A percentile compares a stretch with the other conserved stretches of the same genome.
Conservation (phyloP, 2,329 filamentous ascomycete genomes). For the Aureobasidium subglaciale region DNA sequence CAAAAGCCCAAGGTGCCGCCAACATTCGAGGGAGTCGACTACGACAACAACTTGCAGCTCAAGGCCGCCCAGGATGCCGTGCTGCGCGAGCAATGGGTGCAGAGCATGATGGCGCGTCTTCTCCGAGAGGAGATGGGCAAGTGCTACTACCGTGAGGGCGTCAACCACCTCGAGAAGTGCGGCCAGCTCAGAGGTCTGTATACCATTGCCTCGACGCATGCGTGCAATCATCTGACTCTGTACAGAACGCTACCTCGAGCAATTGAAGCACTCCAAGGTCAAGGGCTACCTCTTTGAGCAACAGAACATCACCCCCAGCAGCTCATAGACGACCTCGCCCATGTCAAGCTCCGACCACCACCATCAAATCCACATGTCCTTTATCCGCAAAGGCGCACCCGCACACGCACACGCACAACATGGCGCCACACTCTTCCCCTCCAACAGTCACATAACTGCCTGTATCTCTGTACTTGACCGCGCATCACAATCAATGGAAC, state of each 20-base stretch:
- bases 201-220: background rate
- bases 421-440: background rate
- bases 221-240: background rate
- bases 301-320: slow-evolving; percentile 63
- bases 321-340: slow-evolving; percentile 27
- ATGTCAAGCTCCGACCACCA: background rate
- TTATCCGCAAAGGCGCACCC: background rate
- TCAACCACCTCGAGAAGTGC: slow-evolving; percentile 86
- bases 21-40: slow-evolving; percentile 81
- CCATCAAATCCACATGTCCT: background rate
- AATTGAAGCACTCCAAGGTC: slow-evolving; percentile 69
- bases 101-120: slow-evolving; percentile 79
- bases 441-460: background rate
- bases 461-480: background rate
- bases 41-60: slow-evolving; percentile 70
- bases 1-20: slow-evolving; percentile 77
- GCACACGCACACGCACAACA: background rate
- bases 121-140: slow-evolving; percentile 78
- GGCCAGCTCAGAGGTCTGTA: slow-evolving; percentile 69
- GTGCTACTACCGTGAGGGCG: slow-evolving; percentile 77
- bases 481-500: background rate
- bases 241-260: slow-evolving; percentile 68
- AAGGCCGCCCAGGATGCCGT: slow-evolving; percentile 79
- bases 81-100: slow-evolving; percentile 81
- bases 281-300: slow-evolving; percentile 74